Evolutionary conservation across 2,329 filamentous ascomycete species (phyloP).

Genomic region (Ilyonectria robusta): DNA sequence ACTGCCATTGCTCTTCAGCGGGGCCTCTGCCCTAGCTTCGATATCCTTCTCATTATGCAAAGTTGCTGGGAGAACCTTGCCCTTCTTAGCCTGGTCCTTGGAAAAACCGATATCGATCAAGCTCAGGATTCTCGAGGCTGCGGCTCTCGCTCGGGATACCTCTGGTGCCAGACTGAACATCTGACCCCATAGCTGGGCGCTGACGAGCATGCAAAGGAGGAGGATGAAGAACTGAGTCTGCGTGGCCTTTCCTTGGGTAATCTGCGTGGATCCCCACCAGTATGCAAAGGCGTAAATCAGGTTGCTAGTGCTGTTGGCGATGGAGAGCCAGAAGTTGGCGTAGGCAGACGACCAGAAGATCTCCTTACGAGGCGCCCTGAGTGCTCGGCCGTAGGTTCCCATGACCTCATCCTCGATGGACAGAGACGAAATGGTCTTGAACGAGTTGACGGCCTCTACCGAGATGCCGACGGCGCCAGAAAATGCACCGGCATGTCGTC

Average conservation of each 20-base stretch:
- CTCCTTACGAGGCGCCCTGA: slow-evolving; percentile 67
- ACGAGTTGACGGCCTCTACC: slow-evolving; percentile 76
- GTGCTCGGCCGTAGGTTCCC: slow-evolving; percentile 65
- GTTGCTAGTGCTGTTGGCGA: slow-evolving; percentile 73
- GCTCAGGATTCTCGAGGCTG: slow-evolving; percentile 70
- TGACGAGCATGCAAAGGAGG: slow-evolving; percentile 78
- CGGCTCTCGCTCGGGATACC: slow-evolving; percentile 75
- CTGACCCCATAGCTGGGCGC: slow-evolving; percentile 80
- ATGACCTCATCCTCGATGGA: slow-evolving; percentile 68
- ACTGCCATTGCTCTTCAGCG: slow-evolving; percentile 39
- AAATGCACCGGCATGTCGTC: slow-evolving; percentile 75
- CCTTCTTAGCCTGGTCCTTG: slow-evolving; percentile 37
- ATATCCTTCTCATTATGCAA: slow-evolving; percentile 51
- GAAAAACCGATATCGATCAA: slow-evolving; percentile 62
- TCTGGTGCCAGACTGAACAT: slow-evolving; percentile 84
- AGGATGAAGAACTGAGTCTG: slow-evolving; percentile 83
- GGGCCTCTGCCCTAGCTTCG: slow-evolving; percentile 54
- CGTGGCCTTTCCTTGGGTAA: slow-evolving; percentile 74
- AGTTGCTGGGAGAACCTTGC: slow-evolving; percentile 25
- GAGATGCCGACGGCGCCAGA: slow-evolving; percentile 74
- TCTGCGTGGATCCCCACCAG: slow-evolving; percentile 84
- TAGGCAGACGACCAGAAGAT: slow-evolving; percentile 64
- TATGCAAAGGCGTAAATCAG: slow-evolving; percentile 82
- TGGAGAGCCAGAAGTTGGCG: slow-evolving; percentile 72
- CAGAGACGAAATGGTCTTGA: slow-evolving; percentile 73